These are phyloP conservation scores for Echinochloa phyllopogon DNA, from an alignment of 176 grass and related monocot genomes.

Conservation along the genomic window DNA sequence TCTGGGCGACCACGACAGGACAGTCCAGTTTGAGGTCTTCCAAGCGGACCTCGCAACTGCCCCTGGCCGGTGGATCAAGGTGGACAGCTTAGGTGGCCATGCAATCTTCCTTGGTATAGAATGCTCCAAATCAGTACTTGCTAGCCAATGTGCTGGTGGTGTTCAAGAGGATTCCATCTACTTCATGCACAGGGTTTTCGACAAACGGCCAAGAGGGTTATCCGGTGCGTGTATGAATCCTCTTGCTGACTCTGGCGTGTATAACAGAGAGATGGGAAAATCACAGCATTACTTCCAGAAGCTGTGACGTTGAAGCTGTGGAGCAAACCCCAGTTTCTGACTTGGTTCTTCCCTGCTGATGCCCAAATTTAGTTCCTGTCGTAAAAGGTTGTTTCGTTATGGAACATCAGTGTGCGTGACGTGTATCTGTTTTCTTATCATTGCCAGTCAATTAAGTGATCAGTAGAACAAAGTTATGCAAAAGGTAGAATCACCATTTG, in stretches of 20 bases:
- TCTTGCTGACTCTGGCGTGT: conserved; percentile 2
- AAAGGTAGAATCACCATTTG: not conserved
- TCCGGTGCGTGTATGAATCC: not conserved
- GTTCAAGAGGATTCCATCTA: conserved; percentile 28
- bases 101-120: conserved; percentile 1
- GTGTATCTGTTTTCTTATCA: not conserved
- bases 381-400: no score
- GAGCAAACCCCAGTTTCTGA: not conserved
- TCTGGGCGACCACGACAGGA: not conserved
- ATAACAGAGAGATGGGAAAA: not conserved
- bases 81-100: not conserved
- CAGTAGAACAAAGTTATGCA: not conserved
- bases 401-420: no score
- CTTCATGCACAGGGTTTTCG: not conserved
- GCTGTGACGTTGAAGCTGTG: not conserved
- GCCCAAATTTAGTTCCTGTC: no score
- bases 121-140: conserved; percentile 15
- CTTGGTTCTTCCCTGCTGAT: conserved; percentile 12
- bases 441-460: not conserved
- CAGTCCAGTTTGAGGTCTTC: not conserved
- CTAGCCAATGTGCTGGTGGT: not conserved
- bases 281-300: not conserved
- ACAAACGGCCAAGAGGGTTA: no score
- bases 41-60: not conserved
- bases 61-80: not conserved